Evolutionary conservation across 2,329 filamentous ascomycete genomes (phyloP).

Genomic region (Drechslerella coelobrocha): DNA sequence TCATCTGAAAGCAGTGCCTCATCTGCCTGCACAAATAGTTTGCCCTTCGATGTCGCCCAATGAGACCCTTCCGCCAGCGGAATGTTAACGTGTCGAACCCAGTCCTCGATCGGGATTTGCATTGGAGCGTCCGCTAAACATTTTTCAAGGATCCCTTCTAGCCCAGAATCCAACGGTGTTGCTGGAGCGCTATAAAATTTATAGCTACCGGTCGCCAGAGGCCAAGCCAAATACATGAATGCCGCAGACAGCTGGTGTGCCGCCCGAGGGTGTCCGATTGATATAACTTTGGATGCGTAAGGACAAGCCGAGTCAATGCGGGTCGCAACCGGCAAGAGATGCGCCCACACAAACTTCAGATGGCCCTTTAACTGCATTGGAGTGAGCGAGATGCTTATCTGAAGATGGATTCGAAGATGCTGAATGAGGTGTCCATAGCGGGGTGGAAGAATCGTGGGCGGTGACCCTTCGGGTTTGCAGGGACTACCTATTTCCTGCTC

Average conservation of each 20-base stretch:
- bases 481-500: background rate
- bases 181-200: background rate
- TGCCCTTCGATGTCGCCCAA: constrained; percentile 7
- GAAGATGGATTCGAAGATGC: constrained; percentile 4
- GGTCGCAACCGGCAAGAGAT: background rate
- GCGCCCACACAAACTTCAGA: background rate
- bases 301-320: background rate
- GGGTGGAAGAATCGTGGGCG: background rate
- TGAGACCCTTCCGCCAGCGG: constrained; percentile 3
- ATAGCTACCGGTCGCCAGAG: constrained; percentile 1
- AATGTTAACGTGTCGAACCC: background rate
- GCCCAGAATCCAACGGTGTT: background rate
- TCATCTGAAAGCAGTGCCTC: constrained; percentile 8
- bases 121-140: no score
- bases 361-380: background rate
- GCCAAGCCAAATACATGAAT: constrained; percentile 3
- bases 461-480: background rate
- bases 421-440: background rate
- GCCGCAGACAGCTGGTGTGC: background rate
- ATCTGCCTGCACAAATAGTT: constrained; percentile 13
- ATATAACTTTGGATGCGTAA: constrained; percentile 5
- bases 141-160: background rate
- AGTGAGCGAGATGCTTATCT: background rate
- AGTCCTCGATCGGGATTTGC: no score
- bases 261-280: background rate